phyloP scores from a whole-genome alignment of 176 grass and related monocot species.

The Zoysia pacifica region DNA sequence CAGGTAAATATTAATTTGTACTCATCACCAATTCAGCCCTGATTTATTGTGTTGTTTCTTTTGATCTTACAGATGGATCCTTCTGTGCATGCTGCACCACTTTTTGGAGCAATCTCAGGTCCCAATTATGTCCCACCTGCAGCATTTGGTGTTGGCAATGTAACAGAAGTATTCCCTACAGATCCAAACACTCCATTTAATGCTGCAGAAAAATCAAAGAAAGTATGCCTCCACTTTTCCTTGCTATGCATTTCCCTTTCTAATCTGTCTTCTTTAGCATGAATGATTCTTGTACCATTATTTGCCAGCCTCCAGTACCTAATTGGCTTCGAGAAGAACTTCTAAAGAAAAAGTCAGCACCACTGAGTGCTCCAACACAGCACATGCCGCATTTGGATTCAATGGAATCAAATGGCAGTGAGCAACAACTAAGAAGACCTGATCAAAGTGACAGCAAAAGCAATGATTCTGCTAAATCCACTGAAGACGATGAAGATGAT shows the following conservation, averaged over 20 bases:
- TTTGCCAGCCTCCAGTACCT: constrained; percentile 76
- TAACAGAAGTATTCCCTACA: constrained; percentile 54
- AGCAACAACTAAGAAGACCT: constrained; percentile 47
- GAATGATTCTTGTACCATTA: constrained; percentile 28
- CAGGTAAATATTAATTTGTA: constrained; percentile 46
- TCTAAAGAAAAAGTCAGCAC: constrained; percentile 79
- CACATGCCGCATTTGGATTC: constrained; percentile 49
- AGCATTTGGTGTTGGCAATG: constrained; percentile 70
- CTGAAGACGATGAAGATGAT: constrained; percentile 79
- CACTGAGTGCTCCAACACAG: constrained; percentile 39
- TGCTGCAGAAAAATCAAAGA: constrained; percentile 76
- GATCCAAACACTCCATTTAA: constrained; percentile 56
- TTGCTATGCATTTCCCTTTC: constrained; percentile 3
- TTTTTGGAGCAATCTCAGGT: constrained; percentile 55
- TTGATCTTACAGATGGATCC: constrained; percentile 61
- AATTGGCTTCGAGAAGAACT: constrained; percentile 99
- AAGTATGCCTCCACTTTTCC: constrained; percentile 52
- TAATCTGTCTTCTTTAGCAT: constrained; percentile 17
- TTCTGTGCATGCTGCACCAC: constrained; percentile 50
- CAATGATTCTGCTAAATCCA: constrained; percentile 65
- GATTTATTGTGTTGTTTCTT: constrained; percentile 25
- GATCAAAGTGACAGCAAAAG: constrained; percentile 68
- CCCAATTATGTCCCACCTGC: constrained; percentile 61
- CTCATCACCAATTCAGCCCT: background rate
- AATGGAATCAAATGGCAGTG: constrained; percentile 56